Evolutionary conservation across 2,329 filamentous ascomycete genomes (phyloP), one percentile per base, ranked within the genome.

Genomic region (Aschersonia sp.): DNA sequence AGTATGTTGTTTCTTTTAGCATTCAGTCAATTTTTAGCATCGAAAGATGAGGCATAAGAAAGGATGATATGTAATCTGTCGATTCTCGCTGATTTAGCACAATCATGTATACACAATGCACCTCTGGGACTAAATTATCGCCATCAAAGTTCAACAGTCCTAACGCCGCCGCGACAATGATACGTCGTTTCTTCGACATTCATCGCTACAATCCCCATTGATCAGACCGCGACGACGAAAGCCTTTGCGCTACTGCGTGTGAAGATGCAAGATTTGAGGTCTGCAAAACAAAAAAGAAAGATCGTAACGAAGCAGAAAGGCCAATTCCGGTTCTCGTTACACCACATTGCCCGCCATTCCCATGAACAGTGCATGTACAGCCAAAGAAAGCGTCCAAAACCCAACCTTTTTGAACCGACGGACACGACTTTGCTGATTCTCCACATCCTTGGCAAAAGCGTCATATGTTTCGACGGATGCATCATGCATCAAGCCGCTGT

Each of bases 401-500:
- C 92, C 92, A 31, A 95, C 92, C 67, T 97, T 95, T 64, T 89
- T 94, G 61, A 98, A 84, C 43, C 92, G 77, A 46, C 91, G 76
- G 55, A 88, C 84, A 47, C 89, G 81, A 54, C 84, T 86, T 62
- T 94, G 84, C 57, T 92, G 85, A 65, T 96, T 85, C 52, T 89
- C 82, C 32, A 98, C 88, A 62, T 96, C 88, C 53, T 81, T 80
- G 40, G 89, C 89, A 65, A 98, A 97, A 0, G 92, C 92, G 57
- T 91, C 81, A 62, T 98, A 98, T 47, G 89, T 89, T 75, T 96
- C 92, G 53, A 85, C 87, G 5, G 85, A 91, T 51, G 94, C 70
- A 65, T 98, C 92, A 58, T 94, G 87, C 83, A 97, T 88, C 47
- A 98, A 70, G 1, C 89, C 89, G 58, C 85, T 92, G 65, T 98